Evolutionary conservation across 352 stramenopile genomes (phyloP).

Genomic region (Globisporangium paddicum): DNA sequence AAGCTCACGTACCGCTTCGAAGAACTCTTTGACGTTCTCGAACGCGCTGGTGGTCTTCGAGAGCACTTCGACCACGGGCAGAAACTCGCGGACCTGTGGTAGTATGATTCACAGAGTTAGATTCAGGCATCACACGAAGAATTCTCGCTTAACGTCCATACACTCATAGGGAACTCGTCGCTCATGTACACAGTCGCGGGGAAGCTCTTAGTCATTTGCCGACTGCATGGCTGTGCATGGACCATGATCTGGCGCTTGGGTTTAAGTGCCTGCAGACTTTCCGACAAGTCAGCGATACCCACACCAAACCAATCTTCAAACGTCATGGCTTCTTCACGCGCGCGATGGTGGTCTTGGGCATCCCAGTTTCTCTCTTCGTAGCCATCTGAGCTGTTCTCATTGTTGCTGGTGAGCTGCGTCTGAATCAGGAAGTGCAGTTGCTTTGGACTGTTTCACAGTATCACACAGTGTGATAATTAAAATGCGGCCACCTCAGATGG

Average conservation of each 20-base stretch:
- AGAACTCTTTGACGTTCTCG: slow-evolving; percentile 57
- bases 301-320: slow-evolving; percentile 66
- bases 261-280: slow-evolving; percentile 21
- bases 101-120: background rate
- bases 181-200: slow-evolving; percentile 54
- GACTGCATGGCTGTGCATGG: slow-evolving; percentile 37
- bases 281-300: slow-evolving; percentile 32
- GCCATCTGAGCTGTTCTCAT: background rate
- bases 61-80: slow-evolving; percentile 61
- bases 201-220: slow-evolving; percentile 49
- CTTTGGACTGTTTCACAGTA: slow-evolving; percentile 28
- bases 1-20: slow-evolving; percentile 33
- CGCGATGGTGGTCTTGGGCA: slow-evolving; percentile 25
- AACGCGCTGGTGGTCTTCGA: slow-evolving; percentile 64
- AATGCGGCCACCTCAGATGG: background rate
- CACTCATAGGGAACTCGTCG: slow-evolving; percentile 52
- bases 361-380: slow-evolving; percentile 21
- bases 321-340: slow-evolving; percentile 35
- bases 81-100: slow-evolving; percentile 44
- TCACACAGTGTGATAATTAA: too few species aligned
- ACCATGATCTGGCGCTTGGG: slow-evolving; percentile 51
- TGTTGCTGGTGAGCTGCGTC: slow-evolving; percentile 4
- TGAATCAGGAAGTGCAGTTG: slow-evolving; percentile 31
- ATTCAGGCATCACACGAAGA: background rate
- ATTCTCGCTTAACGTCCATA: slow-evolving; percentile 14